phyloP scores from a whole-genome alignment of 2,329 filamentous ascomycete genomes.

The Ophiocordyceps polyrhachis-furcata region DNA sequence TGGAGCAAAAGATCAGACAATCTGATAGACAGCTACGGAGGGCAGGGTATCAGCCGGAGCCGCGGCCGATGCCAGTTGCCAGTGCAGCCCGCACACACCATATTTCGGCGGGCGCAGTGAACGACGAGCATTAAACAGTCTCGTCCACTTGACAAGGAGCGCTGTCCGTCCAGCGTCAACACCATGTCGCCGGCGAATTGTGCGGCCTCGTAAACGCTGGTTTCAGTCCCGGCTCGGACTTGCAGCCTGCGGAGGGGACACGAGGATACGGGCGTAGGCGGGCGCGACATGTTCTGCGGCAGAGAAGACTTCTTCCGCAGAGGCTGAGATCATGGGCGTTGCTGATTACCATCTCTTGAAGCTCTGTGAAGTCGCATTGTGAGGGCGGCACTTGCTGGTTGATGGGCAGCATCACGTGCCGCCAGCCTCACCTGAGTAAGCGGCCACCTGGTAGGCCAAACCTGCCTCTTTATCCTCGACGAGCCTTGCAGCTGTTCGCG shows the following conservation, averaged over 20 bases:
- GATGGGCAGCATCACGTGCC: too few relatives aligned
- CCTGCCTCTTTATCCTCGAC: too few relatives aligned
- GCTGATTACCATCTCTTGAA: too few relatives aligned
- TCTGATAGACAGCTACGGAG: conserved; percentile 11
- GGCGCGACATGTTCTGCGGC: conserved; percentile 7
- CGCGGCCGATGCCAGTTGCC: background rate
- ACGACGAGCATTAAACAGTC: conserved; percentile 10
- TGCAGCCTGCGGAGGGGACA: conserved; percentile 13
- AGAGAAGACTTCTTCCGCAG: background rate
- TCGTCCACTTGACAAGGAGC: conserved; percentile 2
- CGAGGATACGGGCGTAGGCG: conserved; percentile 11
- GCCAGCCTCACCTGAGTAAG: too few relatives aligned
- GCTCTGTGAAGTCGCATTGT: too few relatives aligned
- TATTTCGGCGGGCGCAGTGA: conserved; percentile 6
- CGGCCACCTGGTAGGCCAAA: too few relatives aligned
- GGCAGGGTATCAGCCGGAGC: background rate
- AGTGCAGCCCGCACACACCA: conserved; percentile 7
- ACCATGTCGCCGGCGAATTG: conserved; percentile 7
- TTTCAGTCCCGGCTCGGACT: conserved; percentile 7
- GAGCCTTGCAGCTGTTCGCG: too few relatives aligned
- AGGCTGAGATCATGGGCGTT: too few relatives aligned
- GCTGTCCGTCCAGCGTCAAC: conserved; percentile 12
- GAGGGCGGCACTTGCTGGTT: too few relatives aligned
- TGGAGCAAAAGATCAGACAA: conserved; percentile 9
- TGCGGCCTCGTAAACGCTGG: conserved; percentile 7